These are phyloP conservation scores for Botryotinia calthae DNA, from an alignment of 2,329 filamentous ascomycete genomes.

Conservation along the genomic window DNA sequence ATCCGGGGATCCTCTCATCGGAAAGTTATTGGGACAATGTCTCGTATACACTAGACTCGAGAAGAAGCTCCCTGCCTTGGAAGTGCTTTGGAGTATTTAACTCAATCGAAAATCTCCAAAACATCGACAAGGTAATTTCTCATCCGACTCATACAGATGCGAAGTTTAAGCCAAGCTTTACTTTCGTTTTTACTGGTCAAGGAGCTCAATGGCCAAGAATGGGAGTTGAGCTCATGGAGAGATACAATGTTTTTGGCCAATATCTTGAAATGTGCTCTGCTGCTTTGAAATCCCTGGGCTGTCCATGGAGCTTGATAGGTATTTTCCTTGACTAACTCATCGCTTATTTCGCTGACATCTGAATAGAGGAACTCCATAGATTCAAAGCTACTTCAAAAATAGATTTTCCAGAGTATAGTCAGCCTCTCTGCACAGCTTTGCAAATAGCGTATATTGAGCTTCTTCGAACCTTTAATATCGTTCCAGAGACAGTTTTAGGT, in stretches of 20 bases:
- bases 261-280: slow-evolving; percentile 38
- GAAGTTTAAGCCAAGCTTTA: neutral
- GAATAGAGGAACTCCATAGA: neutral
- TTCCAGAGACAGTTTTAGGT: slow-evolving; percentile 29
- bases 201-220: slow-evolving; percentile 26
- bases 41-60: slow-evolving; percentile 18
- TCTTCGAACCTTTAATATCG: slow-evolving; percentile 24
- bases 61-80: slow-evolving; percentile 19
- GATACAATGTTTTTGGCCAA: slow-evolving; percentile 40
- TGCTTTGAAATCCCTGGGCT: slow-evolving; percentile 35
- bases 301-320: neutral
- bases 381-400: slow-evolving; percentile 27
- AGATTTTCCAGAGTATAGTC: slow-evolving; percentile 26
- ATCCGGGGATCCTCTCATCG: too few relatives aligned
- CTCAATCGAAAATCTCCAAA: neutral
- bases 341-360: neutral
- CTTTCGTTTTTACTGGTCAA: slow-evolving; percentile 26
- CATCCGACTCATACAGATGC: neutral
- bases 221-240: slow-evolving; percentile 15
- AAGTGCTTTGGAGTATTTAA: neutral
- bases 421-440: slow-evolving; percentile 22
- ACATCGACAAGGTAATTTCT: neutral
- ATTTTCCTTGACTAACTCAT: neutral
- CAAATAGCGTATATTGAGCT: slow-evolving; percentile 33
- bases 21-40: slow-evolving; percentile 19